Conservation (phyloP, 78 protist genomes). For the Pigoraptor vietnamica region DNA sequence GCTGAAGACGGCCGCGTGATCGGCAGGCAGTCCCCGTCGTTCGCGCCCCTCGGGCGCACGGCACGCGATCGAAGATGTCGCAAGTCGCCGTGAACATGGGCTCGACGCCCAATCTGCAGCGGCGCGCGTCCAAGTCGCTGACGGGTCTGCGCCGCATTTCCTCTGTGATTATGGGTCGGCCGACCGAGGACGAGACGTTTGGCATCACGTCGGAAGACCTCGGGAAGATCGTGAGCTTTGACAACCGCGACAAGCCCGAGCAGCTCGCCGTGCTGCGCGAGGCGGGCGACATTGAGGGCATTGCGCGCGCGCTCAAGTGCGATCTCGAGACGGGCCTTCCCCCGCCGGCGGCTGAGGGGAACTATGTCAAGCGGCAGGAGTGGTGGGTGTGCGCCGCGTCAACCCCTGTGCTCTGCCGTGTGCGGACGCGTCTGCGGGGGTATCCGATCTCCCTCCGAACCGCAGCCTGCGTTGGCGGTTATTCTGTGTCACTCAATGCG, state of each 20-base stretch:
- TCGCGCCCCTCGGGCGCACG: not conserved
- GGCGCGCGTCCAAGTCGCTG: not conserved
- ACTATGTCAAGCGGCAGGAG: not conserved
- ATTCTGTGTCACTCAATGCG: too few relatives aligned
- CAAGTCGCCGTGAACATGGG: not conserved
- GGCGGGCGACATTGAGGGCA: conserved; percentile 7
- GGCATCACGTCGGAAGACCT: not conserved
- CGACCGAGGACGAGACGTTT: not conserved
- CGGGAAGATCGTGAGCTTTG: not conserved
- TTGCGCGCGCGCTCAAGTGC: not conserved
- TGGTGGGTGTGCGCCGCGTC: too few relatives aligned
- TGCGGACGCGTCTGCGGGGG: too few relatives aligned
- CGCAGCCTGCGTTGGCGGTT: too few relatives aligned
- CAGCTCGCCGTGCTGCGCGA: not conserved
- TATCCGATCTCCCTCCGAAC: too few relatives aligned
- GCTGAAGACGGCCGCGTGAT: too few relatives aligned
- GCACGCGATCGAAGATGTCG: not conserved
- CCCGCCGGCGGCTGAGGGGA: not conserved
- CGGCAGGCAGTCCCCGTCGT: too few relatives aligned
- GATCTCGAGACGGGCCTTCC: not conserved
- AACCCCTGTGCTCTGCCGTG: not conserved
- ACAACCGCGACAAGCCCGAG: conserved; percentile 2
- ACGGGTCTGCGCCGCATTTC: not conserved
- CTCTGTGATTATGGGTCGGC: not conserved
- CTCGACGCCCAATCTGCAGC: not conserved